These are phyloP conservation scores for Penicillium capsulatum DNA, from an alignment of 2,329 filamentous ascomycete genomes.

Conservation along the genomic window DNA sequence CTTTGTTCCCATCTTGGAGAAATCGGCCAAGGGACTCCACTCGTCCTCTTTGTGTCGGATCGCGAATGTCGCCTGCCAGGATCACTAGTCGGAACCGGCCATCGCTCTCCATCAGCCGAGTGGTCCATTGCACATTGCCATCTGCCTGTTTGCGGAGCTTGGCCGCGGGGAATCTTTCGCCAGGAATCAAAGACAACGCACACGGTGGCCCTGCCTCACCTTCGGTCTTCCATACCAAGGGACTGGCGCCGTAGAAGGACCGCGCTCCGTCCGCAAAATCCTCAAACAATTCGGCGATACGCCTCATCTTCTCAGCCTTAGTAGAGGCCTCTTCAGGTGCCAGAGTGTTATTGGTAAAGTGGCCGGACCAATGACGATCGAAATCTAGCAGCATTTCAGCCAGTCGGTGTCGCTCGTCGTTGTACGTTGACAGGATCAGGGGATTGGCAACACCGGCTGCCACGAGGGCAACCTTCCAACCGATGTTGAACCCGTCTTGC, in stretches of 20 bases:
- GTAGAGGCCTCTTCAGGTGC: neutral
- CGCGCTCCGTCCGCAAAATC: conserved; percentile 19
- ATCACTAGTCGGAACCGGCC: conserved; percentile 42
- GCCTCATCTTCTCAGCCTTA: conserved; percentile 17
- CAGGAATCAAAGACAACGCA: conserved; percentile 11
- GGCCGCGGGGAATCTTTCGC: conserved; percentile 11
- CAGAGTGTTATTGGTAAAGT: conserved; percentile 13
- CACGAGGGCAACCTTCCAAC: conserved; percentile 54
- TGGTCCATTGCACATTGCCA: conserved; percentile 14
- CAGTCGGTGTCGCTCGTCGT: conserved; percentile 54
- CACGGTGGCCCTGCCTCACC: conserved; percentile 1
- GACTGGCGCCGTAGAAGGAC: conserved; percentile 16
- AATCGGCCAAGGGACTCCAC: conserved; percentile 47
- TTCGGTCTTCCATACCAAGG: conserved; percentile 11
- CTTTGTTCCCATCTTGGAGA: conserved; percentile 26
- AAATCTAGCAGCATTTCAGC: conserved; percentile 65
- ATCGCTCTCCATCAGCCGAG: conserved; percentile 29
- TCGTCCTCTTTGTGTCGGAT: conserved; percentile 42
- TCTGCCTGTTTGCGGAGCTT: conserved; percentile 17
- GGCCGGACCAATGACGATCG: conserved; percentile 44
- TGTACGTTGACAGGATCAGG: conserved; percentile 45
- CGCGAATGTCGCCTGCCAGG: conserved; percentile 58
- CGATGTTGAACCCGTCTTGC: conserved; percentile 53
- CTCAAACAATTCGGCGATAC: conserved; percentile 15
- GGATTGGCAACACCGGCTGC: conserved; percentile 40